phyloP scores from a whole-genome alignment of 208 protist genomes.

The Hexamita inflata region DNA sequence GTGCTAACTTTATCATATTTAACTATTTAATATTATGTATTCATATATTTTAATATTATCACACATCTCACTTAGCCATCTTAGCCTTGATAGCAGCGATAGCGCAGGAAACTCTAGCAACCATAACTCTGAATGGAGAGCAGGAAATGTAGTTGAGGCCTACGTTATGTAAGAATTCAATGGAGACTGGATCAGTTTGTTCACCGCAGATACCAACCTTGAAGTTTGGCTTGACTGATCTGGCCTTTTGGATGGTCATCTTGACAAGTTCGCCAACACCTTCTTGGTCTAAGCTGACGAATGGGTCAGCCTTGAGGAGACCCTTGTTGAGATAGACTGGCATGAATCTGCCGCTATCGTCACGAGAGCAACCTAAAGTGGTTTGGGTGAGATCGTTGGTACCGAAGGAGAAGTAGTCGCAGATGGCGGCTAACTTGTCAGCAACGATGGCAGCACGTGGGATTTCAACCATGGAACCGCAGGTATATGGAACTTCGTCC shows the following conservation, averaged over 20 bases:
- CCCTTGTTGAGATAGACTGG: slow-evolving; percentile 64
- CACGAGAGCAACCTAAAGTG: slow-evolving; percentile 77
- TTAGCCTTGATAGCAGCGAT: too few species aligned
- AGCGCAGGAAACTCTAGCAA: too few species aligned
- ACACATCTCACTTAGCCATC: too few species aligned
- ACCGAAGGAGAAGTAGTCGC: slow-evolving; percentile 82
- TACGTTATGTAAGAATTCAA: slow-evolving; percentile 67
- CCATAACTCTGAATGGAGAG: too few species aligned
- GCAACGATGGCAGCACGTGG: slow-evolving; percentile 41
- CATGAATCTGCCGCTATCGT: slow-evolving; percentile 74
- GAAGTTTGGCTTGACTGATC: slow-evolving; percentile 57
- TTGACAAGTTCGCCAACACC: slow-evolving; percentile 70
- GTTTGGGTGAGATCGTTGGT: slow-evolving; percentile 86
- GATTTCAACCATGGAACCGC: slow-evolving; percentile 73
- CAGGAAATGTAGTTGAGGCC: slow-evolving; percentile 76
- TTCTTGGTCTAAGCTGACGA: slow-evolving; percentile 71
- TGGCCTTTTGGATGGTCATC: slow-evolving; percentile 62
- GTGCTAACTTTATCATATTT: too few species aligned
- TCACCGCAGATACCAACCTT: slow-evolving; percentile 77
- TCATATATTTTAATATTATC: too few species aligned
- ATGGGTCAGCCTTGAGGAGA: slow-evolving; percentile 69
- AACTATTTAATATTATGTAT: too few species aligned
- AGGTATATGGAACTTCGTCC: slow-evolving; percentile 55
- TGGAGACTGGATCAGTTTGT: slow-evolving; percentile 70
- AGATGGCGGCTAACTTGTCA: slow-evolving; percentile 64